These are phyloP conservation scores for Neurospora pannonica DNA, from an alignment of 495 filamentous ascomycete species.

Conservation along the genomic window DNA sequence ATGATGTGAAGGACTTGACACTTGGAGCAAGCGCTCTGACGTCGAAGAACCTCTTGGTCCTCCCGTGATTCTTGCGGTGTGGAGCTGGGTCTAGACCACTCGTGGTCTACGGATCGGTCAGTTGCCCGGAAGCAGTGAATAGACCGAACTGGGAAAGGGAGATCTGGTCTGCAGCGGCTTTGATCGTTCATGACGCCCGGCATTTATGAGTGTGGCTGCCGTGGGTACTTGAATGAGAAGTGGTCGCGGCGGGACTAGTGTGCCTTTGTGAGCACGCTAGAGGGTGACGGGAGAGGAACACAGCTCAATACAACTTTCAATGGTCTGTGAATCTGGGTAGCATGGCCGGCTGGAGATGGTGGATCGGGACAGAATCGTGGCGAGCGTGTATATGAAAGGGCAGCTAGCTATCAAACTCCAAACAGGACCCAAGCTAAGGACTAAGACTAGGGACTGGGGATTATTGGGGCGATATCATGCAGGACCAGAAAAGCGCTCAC, in stretches of 20 bases:
- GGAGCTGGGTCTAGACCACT: background rate
- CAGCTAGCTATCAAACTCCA: background rate
- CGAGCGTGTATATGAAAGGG: background rate
- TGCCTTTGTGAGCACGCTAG: background rate
- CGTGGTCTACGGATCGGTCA: background rate
- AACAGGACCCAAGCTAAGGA: background rate
- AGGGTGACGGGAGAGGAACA: background rate
- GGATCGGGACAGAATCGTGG: background rate
- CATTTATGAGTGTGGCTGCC: background rate
- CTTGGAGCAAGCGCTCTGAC: slow-evolving; percentile 61
- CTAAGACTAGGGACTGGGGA: background rate
- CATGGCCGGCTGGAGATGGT: background rate
- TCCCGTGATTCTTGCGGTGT: slow-evolving; percentile 18
- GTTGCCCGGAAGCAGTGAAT: slow-evolving; percentile 12
- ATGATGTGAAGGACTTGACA: slow-evolving; percentile 61
- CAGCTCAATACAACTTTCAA: background rate
- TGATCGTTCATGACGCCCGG: background rate
- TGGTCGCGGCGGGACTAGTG: background rate
- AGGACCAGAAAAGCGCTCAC: background rate
- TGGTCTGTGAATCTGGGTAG: background rate
- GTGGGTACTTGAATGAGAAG: background rate
- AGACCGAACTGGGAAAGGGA: slow-evolving; percentile 10
- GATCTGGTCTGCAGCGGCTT: background rate
- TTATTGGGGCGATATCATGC: background rate
- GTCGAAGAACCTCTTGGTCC: slow-evolving; percentile 52